Evolutionary conservation across 2,329 filamentous ascomycete species (phyloP), one percentile per base, ranked within the genome.

Genomic region (Fusarium newnesense): DNA sequence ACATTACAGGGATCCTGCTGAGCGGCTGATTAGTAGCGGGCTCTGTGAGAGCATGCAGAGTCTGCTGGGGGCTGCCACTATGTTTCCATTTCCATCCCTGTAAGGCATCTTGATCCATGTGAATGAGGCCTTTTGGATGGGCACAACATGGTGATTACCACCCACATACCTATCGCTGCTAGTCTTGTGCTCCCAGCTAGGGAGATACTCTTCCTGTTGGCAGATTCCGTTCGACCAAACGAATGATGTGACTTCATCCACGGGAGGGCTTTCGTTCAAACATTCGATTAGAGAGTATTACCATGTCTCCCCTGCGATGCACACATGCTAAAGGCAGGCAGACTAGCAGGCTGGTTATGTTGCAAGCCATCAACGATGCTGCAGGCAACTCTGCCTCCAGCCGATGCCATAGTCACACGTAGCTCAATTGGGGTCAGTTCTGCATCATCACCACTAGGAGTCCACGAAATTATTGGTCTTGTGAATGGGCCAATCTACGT

Each of bases 361-460:
- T 36, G 43, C 40, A 60, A 65, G 58, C 59, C 60, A 64, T 64
- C 54, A 69, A 67, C 66, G 56, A 62, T 52, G 57, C 63, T 76
- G 75, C 71, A 46, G 63, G 72, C 60, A 66, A 49, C 32, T 67
- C 71, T 76, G 66, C 70, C 58, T 68, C 65, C 70, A 75, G 62
- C 74, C 74, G 75, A 52, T 77, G 52, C 62, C 62, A 70, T 75
- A 46, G 72, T 62, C 67, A 75, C 75, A 77, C 75, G 75, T 77
- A 77, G 66, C 69, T 61, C 66, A 61, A 59, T 60, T 50, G 46
- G 16, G 6, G 69, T 46, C 56, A 36, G 34, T 40, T 57, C 50
- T 57, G 39, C 56, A 61, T 70, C 60, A 69, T 49, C 61, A 65
- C 69, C 60, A 68, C 63, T 66, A 34, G 36, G 58, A 59, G 53